Evolutionary conservation across 2,329 filamentous ascomycete genomes (phyloP).

Genomic region (Periconia digitata): DNA sequence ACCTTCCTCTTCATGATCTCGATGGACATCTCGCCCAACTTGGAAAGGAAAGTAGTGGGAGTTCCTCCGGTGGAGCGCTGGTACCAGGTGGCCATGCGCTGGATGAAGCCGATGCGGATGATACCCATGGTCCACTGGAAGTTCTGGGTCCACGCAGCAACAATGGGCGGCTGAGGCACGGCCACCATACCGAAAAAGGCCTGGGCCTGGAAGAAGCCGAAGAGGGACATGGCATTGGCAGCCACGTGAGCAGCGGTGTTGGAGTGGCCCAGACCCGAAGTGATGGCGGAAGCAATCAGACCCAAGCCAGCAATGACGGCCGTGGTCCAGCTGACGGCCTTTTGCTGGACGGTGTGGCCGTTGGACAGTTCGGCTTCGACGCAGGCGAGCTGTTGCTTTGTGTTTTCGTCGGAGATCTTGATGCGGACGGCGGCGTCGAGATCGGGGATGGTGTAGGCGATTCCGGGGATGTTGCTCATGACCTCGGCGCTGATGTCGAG

Average conservation of each 20-base stretch:
- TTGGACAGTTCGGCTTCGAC: constrained; percentile 88
- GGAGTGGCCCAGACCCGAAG: constrained; percentile 86
- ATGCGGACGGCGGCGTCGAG: constrained; percentile 83
- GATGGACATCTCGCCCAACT: constrained; percentile 75
- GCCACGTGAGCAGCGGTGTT: constrained; percentile 95
- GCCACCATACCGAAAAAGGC: constrained; percentile 86
- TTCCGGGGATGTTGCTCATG: constrained; percentile 69
- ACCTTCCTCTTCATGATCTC: constrained; percentile 61
- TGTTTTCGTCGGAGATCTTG: constrained; percentile 72
- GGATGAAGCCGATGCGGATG: constrained; percentile 83
- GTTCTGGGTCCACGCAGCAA: constrained; percentile 92
- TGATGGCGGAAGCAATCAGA: constrained; percentile 80
- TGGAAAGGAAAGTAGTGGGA: constrained; percentile 76
- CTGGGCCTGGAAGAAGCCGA: constrained; percentile 92
- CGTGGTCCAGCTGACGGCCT: constrained; percentile 86
- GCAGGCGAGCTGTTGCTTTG: constrained; percentile 71
- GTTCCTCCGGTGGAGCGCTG: constrained; percentile 89
- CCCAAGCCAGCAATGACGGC: constrained; percentile 85
- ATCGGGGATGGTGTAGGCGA: constrained; percentile 88
- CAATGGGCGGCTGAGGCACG: constrained; percentile 81
- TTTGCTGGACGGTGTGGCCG: constrained; percentile 85
- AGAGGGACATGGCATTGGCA: constrained; percentile 89
- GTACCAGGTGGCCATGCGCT: constrained; percentile 91
- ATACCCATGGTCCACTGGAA: constrained; percentile 99
- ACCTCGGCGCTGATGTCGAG: constrained; percentile 59